Conservation (phyloP, 2,329 filamentous ascomycete species). For the Sporothrix phasma region DNA sequence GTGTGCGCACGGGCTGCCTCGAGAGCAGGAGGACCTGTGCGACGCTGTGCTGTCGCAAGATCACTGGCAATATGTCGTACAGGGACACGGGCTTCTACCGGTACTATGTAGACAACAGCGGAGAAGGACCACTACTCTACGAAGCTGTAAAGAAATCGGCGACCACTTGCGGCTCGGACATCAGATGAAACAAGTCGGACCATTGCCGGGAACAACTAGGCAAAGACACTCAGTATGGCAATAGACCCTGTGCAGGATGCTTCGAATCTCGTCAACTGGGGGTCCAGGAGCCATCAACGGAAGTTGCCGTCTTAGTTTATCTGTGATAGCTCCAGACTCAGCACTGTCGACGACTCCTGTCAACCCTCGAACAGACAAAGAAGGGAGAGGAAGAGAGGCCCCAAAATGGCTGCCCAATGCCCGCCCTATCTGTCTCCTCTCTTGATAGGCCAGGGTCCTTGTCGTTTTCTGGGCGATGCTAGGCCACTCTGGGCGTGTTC, state of each 20-base stretch:
- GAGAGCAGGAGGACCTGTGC: not conserved
- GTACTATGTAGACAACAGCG: too few species aligned
- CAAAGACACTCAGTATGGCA: not conserved
- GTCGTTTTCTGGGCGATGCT: not conserved
- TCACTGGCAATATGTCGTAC: too few species aligned
- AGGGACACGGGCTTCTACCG: too few species aligned
- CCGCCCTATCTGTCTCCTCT: not conserved
- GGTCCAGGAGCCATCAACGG: not conserved
- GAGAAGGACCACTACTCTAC: too few species aligned
- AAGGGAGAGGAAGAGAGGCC: not conserved
- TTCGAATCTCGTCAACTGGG: not conserved
- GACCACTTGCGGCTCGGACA: not conserved
- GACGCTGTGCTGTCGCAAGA: not conserved
- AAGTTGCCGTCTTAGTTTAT: not conserved
- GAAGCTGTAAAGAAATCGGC: too few species aligned
- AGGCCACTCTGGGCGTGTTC: conserved; percentile 1
- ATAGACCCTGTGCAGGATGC: not conserved
- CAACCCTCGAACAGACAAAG: too few species aligned
- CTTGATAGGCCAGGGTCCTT: not conserved
- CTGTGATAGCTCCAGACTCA: not conserved
- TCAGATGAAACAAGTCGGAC: not conserved
- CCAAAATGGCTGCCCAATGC: not conserved
- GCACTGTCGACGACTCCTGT: too few species aligned
- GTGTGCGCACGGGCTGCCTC: not conserved
- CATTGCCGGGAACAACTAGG: not conserved